A percentile compares a stretch with the other conserved stretches of the same genome.
These are phyloP conservation scores for Pythium brachiatum DNA, from an alignment of 352 stramenopile species.

Conservation along the genomic window DNA sequence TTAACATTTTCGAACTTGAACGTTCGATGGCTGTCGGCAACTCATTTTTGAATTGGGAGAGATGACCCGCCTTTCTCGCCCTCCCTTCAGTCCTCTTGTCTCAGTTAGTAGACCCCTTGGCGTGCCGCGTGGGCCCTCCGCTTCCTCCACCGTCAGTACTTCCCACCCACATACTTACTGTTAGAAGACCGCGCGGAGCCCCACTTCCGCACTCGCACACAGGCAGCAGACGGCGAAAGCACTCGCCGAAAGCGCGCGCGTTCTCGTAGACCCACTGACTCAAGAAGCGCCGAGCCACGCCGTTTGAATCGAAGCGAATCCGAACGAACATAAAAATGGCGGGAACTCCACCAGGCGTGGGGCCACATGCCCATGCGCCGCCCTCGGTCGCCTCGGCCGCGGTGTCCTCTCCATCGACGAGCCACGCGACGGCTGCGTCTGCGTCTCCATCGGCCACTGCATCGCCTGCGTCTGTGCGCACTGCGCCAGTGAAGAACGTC, in stretches of 20 bases:
- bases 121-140: background rate
- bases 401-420: too few species aligned
- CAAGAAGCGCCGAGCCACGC: background rate
- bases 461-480: background rate
- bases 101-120: slow-evolving; percentile 18
- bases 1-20: background rate
- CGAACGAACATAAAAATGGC: slow-evolving; percentile 24
- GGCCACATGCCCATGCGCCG: background rate
- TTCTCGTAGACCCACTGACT: slow-evolving; percentile 1
- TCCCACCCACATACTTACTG: slow-evolving; percentile 14
- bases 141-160: slow-evolving; percentile 23
- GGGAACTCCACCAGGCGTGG: slow-evolving; percentile 14
- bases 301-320: slow-evolving; percentile 14
- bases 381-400: background rate
- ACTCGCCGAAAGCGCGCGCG: slow-evolving; percentile 2
- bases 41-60: slow-evolving; percentile 28
- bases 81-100: slow-evolving; percentile 20
- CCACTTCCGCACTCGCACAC: background rate
- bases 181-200: background rate
- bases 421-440: background rate
- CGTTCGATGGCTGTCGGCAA: too few species aligned
- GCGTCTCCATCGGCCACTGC: background rate
- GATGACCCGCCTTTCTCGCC: slow-evolving; percentile 18
- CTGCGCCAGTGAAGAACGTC: background rate
- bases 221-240: background rate